Base-by-base conservation (phyloP, 768 basidiomycete species). In the Amanita subjunquillea region DNA sequence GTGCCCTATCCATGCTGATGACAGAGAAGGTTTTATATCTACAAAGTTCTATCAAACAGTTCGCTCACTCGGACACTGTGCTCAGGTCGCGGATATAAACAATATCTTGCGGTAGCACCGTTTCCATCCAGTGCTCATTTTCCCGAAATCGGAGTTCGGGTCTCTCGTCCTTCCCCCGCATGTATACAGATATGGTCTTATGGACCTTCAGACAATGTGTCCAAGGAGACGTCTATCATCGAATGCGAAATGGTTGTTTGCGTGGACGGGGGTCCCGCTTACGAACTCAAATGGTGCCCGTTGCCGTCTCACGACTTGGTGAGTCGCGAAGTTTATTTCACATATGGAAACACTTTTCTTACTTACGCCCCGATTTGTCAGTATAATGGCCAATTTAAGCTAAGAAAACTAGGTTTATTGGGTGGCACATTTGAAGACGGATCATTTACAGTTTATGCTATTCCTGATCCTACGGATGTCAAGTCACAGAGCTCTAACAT, bases 281-380 rank as follows among this genome's bases (percentile, higher is more conserved):
- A 82, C 57, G 85, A 89, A 47, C 63, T 94, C 12, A 91, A 86
- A 67, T 98, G 95, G 94, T 94, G 94, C 65, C 95, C 95, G 3
- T 63, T 92, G 27, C 92, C 93, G 0, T 81, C 86, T 15, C 79
- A 90, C 58, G 90, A 91, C 56, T 56, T 60, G 38, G 72, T 74
- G 53, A 52, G 67, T 62, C 38, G 25, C 17, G 34, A 51, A 23
- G 29, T 15, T 43, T 25, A 42, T 3, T 29, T 32, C 20, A 6
- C 48, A 13, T 53, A 40, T 22, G 29, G 30, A 42, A 10, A 20
- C 8, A 20, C 20, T 27, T 15, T 41, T 53, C 9, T 30, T 4
- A 54, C 27, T 43, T 23, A 37, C 13, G 42, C 36, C 37, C 23
- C 48, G 42, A 53, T 58, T 29, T 49, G 12, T 30, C 47, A 69